phyloP scores from a whole-genome alignment of 108 stramenopile species.

The Skeletonema grethae region DNA sequence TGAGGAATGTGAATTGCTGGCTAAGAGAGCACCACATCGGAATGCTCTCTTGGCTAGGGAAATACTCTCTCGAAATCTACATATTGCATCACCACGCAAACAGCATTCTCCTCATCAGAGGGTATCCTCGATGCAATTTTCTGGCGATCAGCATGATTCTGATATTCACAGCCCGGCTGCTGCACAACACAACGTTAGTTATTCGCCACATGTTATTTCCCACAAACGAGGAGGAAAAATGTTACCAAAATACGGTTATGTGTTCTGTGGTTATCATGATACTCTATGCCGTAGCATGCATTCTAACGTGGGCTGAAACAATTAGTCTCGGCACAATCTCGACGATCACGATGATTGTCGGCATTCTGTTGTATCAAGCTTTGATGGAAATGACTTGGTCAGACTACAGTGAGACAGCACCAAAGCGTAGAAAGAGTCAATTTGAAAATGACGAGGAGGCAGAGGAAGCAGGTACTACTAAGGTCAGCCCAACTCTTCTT shows the following conservation, averaged over 20 bases:
- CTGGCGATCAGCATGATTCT: slow-evolving; percentile 24
- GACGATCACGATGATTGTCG: slow-evolving; percentile 28
- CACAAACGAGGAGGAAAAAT: slow-evolving; percentile 25
- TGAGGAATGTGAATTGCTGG: slow-evolving; percentile 64
- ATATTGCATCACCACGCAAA: slow-evolving; percentile 80
- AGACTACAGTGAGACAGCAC: slow-evolving; percentile 9
- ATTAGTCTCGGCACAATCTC: slow-evolving; percentile 19
- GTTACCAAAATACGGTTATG: slow-evolving; percentile 4
- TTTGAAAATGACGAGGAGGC: background rate
- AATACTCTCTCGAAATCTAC: slow-evolving; percentile 86
- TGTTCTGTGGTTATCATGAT: background rate
- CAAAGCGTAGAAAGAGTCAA: background rate
- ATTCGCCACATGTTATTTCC: slow-evolving; percentile 45
- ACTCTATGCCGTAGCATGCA: slow-evolving; percentile 16
- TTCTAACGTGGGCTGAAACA: slow-evolving; percentile 19
- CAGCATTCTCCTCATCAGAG: slow-evolving; percentile 26
- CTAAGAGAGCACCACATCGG: slow-evolving; percentile 56
- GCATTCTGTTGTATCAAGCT: slow-evolving; percentile 36
- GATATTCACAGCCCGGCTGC: slow-evolving; percentile 13
- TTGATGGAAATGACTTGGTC: slow-evolving; percentile 46
- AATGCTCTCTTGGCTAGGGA: slow-evolving; percentile 72
- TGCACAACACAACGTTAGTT: slow-evolving; percentile 33
- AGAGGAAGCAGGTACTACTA: slow-evolving; percentile 25
- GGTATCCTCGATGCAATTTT: slow-evolving; percentile 53
- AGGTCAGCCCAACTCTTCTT: slow-evolving; percentile 44